phyloP scores from a whole-genome alignment of 2,329 filamentous ascomycete species.

The Metarhizium rileyi region DNA sequence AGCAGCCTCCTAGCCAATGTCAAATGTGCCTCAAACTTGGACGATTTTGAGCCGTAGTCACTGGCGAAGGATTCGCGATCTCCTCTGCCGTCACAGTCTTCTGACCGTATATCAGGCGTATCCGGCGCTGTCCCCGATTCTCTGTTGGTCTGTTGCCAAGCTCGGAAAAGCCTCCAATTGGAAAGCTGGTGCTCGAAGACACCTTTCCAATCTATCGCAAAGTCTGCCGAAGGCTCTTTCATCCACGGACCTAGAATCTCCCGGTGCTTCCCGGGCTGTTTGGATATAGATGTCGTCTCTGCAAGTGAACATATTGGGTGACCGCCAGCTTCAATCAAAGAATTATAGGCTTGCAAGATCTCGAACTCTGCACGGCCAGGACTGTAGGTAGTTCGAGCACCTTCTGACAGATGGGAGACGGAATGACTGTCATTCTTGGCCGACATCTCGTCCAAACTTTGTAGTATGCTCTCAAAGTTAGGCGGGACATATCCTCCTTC shows the following conservation, averaged over 20 bases:
- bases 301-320: constrained; percentile 3
- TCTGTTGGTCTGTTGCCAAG: constrained; percentile 5
- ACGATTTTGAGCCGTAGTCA: neutral
- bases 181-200: constrained; percentile 4
- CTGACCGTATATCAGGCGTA: neutral
- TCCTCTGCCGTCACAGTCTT: neutral
- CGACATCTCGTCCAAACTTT: constrained; percentile 6
- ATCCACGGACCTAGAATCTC: constrained; percentile 3
- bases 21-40: neutral
- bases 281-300: constrained; percentile 1
- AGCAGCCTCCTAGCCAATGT: constrained; percentile 1
- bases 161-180: constrained; percentile 5
- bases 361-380: constrained; percentile 7
- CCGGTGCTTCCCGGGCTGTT: neutral
- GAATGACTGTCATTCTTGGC: constrained; percentile 1
- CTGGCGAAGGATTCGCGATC: neutral
- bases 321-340: constrained; percentile 2
- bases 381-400: neutral
- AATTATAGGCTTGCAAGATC: constrained; percentile 3
- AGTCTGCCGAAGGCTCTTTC: neutral
- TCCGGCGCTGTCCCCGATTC: neutral
- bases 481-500: constrained; percentile 4
- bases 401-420: neutral
- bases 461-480: constrained; percentile 4
- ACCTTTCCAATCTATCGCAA: constrained; percentile 3